Evolutionary conservation across 805 yeast genomes (phyloP), one percentile per base, ranked within the genome.

Genomic region (Yamadazyma kitorensis): DNA sequence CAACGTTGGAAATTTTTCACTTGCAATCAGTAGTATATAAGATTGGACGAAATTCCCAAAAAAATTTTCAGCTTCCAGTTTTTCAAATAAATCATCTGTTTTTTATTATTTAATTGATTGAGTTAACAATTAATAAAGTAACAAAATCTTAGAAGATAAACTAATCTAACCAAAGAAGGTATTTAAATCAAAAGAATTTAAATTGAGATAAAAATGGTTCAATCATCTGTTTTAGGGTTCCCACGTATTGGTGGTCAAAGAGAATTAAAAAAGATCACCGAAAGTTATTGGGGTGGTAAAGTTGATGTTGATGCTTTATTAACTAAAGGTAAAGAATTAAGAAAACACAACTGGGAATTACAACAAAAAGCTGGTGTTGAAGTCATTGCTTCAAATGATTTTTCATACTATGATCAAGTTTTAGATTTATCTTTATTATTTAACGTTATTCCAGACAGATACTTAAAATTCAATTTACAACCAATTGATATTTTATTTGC

Each of bases 241-340:
- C 98, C 98, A 74, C 93, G 98, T 78, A 93, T 91, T 62, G 98
- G 98, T 61, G 93, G 96, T 57, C 88, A 88, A 77, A 93, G 98
- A 81, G 98, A 93, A 77, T 82, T 93, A 70, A 93, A 93, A 77
- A 93, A 93, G 74, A 86, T 87, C 70, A 93, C 98, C 54, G 98
- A 93, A 76, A 85, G 95, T 65, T 93, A 93, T 91, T 93, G 98
- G 98, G 67, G 78, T 53, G 97, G 97, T 65, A 91, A 89, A 76
- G 82, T 82, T 57, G 57, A 83, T 46, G 85, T 77, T 48, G 98
- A 86, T 43, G 95, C 87, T 59, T 80, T 93, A 52, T 70, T 86
- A 67, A 78, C 86, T 58, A 89, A 84, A 55, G 98, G 97, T 73
- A 86, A 89, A 76, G 89, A 86, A 55, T 81, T 93, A 69, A 85